A percentile compares a stretch with the other conserved stretches of the same genome.
phyloP scores from a whole-genome alignment of 179 eudicot genomes.

The Spinacia oleracea region DNA sequence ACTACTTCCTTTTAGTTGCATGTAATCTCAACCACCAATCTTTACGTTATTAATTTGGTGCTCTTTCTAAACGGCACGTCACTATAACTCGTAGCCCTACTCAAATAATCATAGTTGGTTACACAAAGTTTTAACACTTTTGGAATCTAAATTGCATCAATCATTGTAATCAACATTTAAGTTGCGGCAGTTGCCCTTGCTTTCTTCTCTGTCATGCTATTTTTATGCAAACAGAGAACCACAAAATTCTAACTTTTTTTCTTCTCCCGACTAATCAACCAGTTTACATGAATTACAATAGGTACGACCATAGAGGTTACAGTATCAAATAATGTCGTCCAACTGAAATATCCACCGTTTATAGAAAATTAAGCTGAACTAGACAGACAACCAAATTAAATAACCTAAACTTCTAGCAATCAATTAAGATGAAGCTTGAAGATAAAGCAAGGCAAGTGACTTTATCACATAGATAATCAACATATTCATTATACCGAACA shows the following conservation, averaged over 20 bases:
- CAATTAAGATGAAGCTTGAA: neutral
- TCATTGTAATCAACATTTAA: neutral
- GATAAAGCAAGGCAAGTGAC: neutral
- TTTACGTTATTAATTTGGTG: neutral
- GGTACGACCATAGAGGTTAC: neutral
- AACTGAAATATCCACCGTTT: neutral
- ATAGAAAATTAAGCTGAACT: neutral
- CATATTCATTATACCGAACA: neutral
- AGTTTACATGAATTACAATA: too few relatives aligned
- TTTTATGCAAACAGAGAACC: neutral
- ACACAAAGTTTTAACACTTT: neutral
- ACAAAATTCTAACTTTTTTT: neutral
- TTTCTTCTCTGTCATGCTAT: constrained; percentile 5
- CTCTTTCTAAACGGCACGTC: neutral
- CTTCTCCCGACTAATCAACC: neutral
- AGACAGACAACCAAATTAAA: neutral
- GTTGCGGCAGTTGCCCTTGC: neutral
- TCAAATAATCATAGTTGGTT: neutral
- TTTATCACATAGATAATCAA: neutral
- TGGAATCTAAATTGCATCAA: neutral
- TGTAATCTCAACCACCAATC: neutral
- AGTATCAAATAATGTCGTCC: neutral
- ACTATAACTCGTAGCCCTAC: neutral
- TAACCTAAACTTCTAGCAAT: neutral
- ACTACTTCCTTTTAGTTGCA: neutral